These are phyloP conservation scores for Nakazawaea ambrosiae DNA, from an alignment of 805 yeast species.

Conservation along the genomic window DNA sequence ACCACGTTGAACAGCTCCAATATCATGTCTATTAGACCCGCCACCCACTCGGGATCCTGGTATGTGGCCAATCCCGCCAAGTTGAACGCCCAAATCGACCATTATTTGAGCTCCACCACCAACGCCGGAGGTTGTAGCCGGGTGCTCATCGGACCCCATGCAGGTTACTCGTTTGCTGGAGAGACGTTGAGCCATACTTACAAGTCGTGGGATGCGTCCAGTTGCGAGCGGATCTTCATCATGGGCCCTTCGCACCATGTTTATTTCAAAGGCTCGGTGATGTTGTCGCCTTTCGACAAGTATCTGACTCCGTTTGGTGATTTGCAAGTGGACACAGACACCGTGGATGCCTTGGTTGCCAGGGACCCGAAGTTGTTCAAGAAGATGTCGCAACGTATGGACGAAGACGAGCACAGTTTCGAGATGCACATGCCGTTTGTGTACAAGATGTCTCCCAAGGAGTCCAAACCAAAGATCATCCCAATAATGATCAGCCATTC, in stretches of 20 bases:
- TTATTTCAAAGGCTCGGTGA: conserved; percentile 57
- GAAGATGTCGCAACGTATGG: conserved; percentile 52
- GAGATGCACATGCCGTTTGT: conserved; percentile 91
- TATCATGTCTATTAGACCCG: conserved; percentile 31
- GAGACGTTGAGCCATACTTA: conserved; percentile 71
- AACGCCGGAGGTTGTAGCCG: conserved; percentile 27
- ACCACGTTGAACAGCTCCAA: no score
- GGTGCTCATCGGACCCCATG: conserved; percentile 69
- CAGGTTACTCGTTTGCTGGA: conserved; percentile 86
- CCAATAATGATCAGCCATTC: conserved; percentile 78
- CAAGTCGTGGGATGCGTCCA: conserved; percentile 54
- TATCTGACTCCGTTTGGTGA: conserved; percentile 84
- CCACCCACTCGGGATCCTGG: conserved; percentile 93
- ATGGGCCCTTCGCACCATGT: conserved; percentile 94
- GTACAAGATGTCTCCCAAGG: conserved; percentile 35
- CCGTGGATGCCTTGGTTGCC: conserved; percentile 27
- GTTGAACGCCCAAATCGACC: conserved; percentile 45
- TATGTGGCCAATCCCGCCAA: conserved; percentile 41
- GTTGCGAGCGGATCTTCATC: conserved; percentile 59
- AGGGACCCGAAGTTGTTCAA: conserved; percentile 35
- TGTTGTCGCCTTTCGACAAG: conserved; percentile 40
- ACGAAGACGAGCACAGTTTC: conserved; percentile 84
- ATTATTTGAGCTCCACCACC: conserved; percentile 32
- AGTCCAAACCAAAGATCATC: conserved; percentile 39
- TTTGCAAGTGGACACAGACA: conserved; percentile 54